phyloP scores from a whole-genome alignment of 805 yeast species.

The Nakazawaea ernobii region DNA sequence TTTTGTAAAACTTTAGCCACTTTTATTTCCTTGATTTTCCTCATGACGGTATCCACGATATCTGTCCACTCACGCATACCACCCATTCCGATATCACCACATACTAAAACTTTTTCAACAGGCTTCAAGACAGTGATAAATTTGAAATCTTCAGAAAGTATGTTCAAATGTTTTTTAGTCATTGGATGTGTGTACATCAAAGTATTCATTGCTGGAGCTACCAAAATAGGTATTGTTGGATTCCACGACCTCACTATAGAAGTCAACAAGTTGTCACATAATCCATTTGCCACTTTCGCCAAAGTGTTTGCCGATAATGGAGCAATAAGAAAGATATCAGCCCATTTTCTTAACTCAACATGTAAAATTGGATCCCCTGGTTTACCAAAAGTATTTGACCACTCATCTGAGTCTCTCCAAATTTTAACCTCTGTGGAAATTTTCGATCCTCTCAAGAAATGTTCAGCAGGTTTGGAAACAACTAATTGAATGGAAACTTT shows the following conservation, averaged over 20 bases:
- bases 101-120: constrained; percentile 88
- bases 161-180: constrained; percentile 74
- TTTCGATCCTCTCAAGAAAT: constrained; percentile 56
- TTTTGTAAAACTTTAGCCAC: constrained; percentile 17
- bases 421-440: constrained; percentile 66
- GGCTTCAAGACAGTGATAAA: constrained; percentile 94
- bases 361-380: constrained; percentile 96
- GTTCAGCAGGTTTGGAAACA: constrained; percentile 80
- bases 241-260: constrained; percentile 95
- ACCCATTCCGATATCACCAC: constrained; percentile 99
- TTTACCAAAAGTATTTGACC: constrained; percentile 52
- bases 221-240: constrained; percentile 76
- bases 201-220: constrained; percentile 96
- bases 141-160: constrained; percentile 84
- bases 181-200: constrained; percentile 86
- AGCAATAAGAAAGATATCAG: constrained; percentile 88
- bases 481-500: constrained; percentile 80
- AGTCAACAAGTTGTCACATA: constrained; percentile 88
- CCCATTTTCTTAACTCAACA: constrained; percentile 94
- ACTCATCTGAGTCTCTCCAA: constrained; percentile 94
- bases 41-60: constrained; percentile 77
- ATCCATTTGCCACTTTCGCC: constrained; percentile 82
- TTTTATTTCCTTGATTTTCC: constrained; percentile 56
- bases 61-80: constrained; percentile 99
- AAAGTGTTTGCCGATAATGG: constrained; percentile 92